Percentiles rank a stretch among this genome's conserved stretches.
These are phyloP conservation scores for Berberis thunbergii DNA, from an alignment of 164 flowering plant species.

Conservation along the genomic window DNA sequence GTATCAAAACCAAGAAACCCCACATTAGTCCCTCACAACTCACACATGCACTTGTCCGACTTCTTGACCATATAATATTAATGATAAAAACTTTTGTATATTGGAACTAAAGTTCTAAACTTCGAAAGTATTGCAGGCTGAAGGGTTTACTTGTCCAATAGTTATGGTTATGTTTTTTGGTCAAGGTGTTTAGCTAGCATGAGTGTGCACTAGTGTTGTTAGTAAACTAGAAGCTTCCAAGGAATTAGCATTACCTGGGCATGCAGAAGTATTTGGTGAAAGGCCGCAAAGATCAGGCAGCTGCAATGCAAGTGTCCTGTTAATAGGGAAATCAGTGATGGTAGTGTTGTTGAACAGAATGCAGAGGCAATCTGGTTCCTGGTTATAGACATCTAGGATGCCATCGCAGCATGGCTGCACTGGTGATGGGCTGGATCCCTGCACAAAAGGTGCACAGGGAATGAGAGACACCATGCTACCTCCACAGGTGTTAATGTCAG, in stretches of 20 bases:
- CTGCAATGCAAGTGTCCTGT: slow-evolving; percentile 49
- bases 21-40: no score
- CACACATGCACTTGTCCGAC: no score
- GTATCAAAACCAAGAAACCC: slow-evolving; percentile 1
- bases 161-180: no score
- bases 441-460: slow-evolving; percentile 61
- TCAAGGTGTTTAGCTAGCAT: background rate
- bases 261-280: slow-evolving; percentile 20
- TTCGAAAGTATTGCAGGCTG: no score
- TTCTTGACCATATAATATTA: no score
- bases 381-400: slow-evolving; percentile 31
- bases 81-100: no score
- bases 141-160: no score
- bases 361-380: slow-evolving; percentile 54
- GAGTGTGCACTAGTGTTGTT: background rate
- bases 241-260: slow-evolving; percentile 37
- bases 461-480: slow-evolving; percentile 32
- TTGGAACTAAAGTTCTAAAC: no score
- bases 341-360: slow-evolving; percentile 37
- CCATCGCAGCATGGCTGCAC: slow-evolving; percentile 43
- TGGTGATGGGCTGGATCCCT: slow-evolving; percentile 37
- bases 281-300: slow-evolving; percentile 55
- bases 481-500: slow-evolving; percentile 32
- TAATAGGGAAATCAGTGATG: slow-evolving; percentile 36
- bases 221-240: background rate